Evolutionary conservation across 805 yeast species (phyloP), one percentile per base, ranked within the genome.

Genomic region (Dipodascus albidus): DNA sequence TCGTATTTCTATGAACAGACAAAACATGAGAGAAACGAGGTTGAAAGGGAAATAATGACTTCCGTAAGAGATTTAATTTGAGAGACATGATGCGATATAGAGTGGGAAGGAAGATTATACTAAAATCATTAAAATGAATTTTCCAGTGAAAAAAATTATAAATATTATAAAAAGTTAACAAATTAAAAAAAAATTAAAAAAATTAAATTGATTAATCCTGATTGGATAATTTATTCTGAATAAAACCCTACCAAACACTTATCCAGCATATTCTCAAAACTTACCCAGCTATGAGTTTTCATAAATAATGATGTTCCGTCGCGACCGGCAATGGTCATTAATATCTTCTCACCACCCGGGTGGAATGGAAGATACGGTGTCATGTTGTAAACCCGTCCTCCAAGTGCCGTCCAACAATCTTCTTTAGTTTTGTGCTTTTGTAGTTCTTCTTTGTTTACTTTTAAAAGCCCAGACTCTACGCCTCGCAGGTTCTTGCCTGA

Each of bases 261-360:
- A 60, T 81, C 88, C 54, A 91, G 70, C 76, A 91, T 79, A 56
- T 88, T 69, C 58, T 90, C 96, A 51, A 74, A 86, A 65, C 86
- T 91, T 3, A 91, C 96, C 99, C 86, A 81, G 15, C 77, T 64
- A 60, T 81, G 86, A 52, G 64, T 65, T 67, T 82, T 81, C 66
- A 82, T 80, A 62, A 91, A 91, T 56, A 86, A 63, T 1, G 69
- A 59, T 2, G 96, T 87, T 1, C 91, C 93, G 64, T 91, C 97
- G 50, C 74, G 73, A 0, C 96, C 96, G 1, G 95, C 93, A 61
- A 85, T 79, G 51, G 80, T 77, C 79, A 87, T 72, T 47, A 91
- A 70, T 62, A 88, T 87, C 3, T 79, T 80, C 2, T 74, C 81
- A 1, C 99, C 99, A 35, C 99, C 99, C 0, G 99, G 99, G 60